Evolutionary conservation across 768 basidiomycete genomes (phyloP).

Genomic region (Pseudohyphozyma bogoriensis): DNA sequence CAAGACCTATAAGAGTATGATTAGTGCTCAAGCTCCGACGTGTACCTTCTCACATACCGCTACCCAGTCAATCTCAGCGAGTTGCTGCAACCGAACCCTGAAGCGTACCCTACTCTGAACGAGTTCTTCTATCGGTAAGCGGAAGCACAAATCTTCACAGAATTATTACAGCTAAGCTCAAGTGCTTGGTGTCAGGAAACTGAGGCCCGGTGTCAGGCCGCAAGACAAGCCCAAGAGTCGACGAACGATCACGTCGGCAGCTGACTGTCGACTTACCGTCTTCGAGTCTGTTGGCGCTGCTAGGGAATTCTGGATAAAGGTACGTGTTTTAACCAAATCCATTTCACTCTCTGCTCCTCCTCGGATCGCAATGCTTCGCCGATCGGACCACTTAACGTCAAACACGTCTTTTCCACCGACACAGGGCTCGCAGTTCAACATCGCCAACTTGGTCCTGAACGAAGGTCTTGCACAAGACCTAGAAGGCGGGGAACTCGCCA

Average conservation of each 20-base stretch:
- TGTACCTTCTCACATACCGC: neutral
- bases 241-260: conserved; percentile 51
- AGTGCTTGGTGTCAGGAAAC: conserved; percentile 15
- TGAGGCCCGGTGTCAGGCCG: conserved; percentile 53
- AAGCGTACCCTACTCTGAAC: conserved; percentile 59
- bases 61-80: conserved; percentile 46
- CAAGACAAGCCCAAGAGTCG: conserved; percentile 50
- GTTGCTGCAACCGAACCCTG: conserved; percentile 54
- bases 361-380: too few relatives aligned
- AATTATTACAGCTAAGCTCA: neutral
- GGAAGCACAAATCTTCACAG: neutral
- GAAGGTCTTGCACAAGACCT: conserved; percentile 39
- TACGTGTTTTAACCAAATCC: neutral
- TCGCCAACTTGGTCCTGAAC: conserved; percentile 52
- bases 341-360: neutral
- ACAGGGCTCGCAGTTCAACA: too few relatives aligned
- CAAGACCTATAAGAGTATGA: conserved; percentile 34
- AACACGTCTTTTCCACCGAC: too few relatives aligned
- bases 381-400: conserved; percentile 53
- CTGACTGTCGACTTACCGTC: conserved; percentile 63
- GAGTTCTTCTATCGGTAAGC: conserved; percentile 58
- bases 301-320: conserved; percentile 51
- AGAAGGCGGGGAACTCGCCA: conserved; percentile 44
- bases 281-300: conserved; percentile 52
- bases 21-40: neutral